Evolutionary conservation across 2,329 filamentous ascomycete species (phyloP), one percentile per base, ranked within the genome.

Genomic region (Beauveria varroae): DNA sequence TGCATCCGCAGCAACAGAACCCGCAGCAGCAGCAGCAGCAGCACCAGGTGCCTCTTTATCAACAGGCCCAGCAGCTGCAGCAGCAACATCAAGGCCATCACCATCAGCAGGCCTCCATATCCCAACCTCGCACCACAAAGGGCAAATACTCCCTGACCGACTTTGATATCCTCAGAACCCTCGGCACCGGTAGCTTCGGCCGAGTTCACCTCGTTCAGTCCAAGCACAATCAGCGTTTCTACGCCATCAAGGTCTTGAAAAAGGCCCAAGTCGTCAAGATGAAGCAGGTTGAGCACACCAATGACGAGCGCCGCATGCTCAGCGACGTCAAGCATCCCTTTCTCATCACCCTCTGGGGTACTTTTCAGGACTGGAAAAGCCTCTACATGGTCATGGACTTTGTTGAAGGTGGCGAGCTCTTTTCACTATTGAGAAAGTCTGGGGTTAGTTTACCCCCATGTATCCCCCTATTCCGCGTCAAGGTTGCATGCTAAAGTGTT

Each of bases 351-450:
- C 81, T 99, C 46, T 99, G 95, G 95, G 95, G 95, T 62, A 99
- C 95, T 10, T 99, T 98, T 75, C 93, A 98, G 73, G 95, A 99
- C 71, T 84, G 87, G 56, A 92, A 87, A 77, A 98, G 97, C 73
- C 80, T 99, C 41, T 99, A 99, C 83, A 99, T 99, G 95, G 95
- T 99, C 70, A 99, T 99, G 95, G 95, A 99, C 75, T 99, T 99
- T 79, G 93, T 99, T 59, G 95, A 99, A 76, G 95, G 95, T 67
- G 95, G 95, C 70, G 95, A 99, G 80, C 81, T 99, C 60, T 99
- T 99, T 75, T 98, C 93, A 67, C 77, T 99, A 69, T 79, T 99
- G 69, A 85, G 95, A 69, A 98, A 99, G 76, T 98, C 93, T 81
- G 87, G 93, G 83, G 85, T 84, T 82, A 51, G 57, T 26, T 57